Conservation (phyloP, 1,139 yeast genomes). For the Blastobotrys proliferans region DNA sequence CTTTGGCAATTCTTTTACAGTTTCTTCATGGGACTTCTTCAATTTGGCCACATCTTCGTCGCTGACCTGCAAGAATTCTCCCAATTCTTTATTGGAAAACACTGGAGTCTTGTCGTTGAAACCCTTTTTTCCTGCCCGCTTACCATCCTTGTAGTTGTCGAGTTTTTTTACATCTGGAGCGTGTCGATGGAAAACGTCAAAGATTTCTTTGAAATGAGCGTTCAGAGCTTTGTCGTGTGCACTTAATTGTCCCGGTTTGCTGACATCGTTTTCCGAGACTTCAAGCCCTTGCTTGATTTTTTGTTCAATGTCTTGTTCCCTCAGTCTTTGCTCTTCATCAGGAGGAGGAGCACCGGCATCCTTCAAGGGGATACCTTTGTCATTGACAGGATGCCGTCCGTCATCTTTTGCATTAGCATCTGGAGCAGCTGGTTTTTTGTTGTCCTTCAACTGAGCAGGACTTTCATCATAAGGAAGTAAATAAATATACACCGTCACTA, state of each 20-base stretch:
- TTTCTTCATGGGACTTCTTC: slow-evolving; percentile 49
- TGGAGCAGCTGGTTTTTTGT: too few species aligned
- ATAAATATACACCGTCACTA: slow-evolving; percentile 7
- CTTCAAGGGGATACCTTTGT: too few species aligned
- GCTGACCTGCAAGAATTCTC: slow-evolving; percentile 51
- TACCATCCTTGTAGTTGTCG: slow-evolving; percentile 23
- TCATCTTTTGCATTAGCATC: too few species aligned
- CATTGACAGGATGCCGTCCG: too few species aligned
- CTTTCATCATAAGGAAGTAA: slow-evolving; percentile 10
- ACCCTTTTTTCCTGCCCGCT: slow-evolving; percentile 22
- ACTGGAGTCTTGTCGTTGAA: slow-evolving; percentile 23
- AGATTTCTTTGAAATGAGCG: slow-evolving; percentile 9
- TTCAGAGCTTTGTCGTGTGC: too few species aligned
- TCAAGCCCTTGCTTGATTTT: too few species aligned
- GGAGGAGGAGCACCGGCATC: too few species aligned
- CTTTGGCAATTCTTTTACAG: slow-evolving; percentile 46
- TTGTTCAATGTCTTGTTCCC: too few species aligned
- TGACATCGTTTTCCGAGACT: too few species aligned
- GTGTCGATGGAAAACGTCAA: slow-evolving; percentile 11
- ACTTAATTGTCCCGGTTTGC: too few species aligned
- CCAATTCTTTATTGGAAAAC: slow-evolving; percentile 44
- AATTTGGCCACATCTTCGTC: slow-evolving; percentile 45
- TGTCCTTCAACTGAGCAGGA: too few species aligned
- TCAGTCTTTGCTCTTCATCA: too few species aligned
- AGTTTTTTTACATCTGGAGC: slow-evolving; percentile 17